These are phyloP conservation scores for Diutina ranongensis DNA, from an alignment of 1,139 yeast species.

Conservation along the genomic window DNA sequence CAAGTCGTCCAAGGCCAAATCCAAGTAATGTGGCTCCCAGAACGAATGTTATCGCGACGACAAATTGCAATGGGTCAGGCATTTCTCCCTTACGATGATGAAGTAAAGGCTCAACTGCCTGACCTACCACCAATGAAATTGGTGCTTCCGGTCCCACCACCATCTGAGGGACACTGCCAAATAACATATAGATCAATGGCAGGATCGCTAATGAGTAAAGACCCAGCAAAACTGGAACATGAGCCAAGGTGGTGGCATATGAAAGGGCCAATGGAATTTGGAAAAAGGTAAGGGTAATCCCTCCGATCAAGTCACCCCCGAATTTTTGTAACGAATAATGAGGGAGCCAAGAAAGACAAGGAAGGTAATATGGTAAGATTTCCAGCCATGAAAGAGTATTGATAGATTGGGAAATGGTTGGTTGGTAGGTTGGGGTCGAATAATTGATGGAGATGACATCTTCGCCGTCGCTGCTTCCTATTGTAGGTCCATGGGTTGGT, in stretches of 20 bases:
- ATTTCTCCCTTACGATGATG: conserved; percentile 34
- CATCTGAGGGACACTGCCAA: conserved; percentile 95
- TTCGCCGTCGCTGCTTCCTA: neutral
- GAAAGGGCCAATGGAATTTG: conserved; percentile 86
- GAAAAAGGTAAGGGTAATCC: conserved; percentile 79
- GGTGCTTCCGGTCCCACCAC: conserved; percentile 97
- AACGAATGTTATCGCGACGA: conserved; percentile 62
- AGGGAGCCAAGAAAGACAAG: conserved; percentile 71
- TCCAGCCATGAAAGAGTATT: neutral
- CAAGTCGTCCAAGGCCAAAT: conserved; percentile 75
- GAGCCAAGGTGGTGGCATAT: conserved; percentile 83
- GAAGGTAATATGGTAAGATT: conserved; percentile 57
- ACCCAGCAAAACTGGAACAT: conserved; percentile 83
- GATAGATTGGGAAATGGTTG: neutral
- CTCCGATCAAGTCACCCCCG: conserved; percentile 73
- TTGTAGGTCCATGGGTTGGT: neutral
- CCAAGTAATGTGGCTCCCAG: conserved; percentile 69
- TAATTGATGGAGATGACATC: neutral
- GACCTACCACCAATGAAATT: conserved; percentile 82
- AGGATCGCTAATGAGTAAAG: conserved; percentile 72
- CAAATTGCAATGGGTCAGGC: conserved; percentile 48
- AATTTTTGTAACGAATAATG: conserved; percentile 42
- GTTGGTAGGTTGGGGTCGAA: neutral
- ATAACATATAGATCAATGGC: conserved; percentile 68
- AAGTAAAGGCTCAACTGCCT: conserved; percentile 62